These are phyloP conservation scores for Penicillium crystallinum DNA, from an alignment of 495 filamentous ascomycete species.

Conservation along the genomic window DNA sequence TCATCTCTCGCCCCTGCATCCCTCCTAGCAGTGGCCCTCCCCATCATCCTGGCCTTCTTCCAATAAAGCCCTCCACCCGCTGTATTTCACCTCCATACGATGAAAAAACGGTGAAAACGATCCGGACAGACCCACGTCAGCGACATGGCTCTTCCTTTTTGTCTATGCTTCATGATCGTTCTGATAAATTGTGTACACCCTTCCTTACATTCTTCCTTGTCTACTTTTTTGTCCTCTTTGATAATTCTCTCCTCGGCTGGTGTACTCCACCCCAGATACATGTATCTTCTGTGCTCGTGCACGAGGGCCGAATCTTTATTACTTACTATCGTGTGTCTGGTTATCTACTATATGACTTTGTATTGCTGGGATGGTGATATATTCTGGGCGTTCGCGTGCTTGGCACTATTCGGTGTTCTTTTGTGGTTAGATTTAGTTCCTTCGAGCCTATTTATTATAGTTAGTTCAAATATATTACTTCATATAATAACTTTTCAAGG, in stretches of 20 bases:
- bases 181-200: slow-evolving; percentile 8
- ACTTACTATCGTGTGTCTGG: slow-evolving; percentile 6
- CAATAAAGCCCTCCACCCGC: slow-evolving; percentile 2
- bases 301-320: slow-evolving; percentile 12
- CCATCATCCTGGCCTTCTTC: slow-evolving; percentile 20
- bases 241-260: not conserved
- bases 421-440: too few species aligned
- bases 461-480: too few species aligned
- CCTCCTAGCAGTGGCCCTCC: slow-evolving; percentile 13
- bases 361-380: not conserved
- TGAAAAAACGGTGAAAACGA: not conserved
- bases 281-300: slow-evolving; percentile 13
- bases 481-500: too few species aligned
- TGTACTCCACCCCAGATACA: slow-evolving; percentile 3
- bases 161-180: not conserved
- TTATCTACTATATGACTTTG: slow-evolving; percentile 12
- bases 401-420: not conserved
- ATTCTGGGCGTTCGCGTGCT: not conserved
- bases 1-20: slow-evolving; percentile 20
- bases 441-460: too few species aligned
- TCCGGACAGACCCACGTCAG: not conserved
- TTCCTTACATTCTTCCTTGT: slow-evolving; percentile 13
- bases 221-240: slow-evolving; percentile 12
- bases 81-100: not conserved
- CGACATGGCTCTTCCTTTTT: not conserved